Percentiles rank a stretch among this genome's conserved stretches.
These are phyloP conservation scores for Cryptococcus sp. DNA, from an alignment of 1,284 basidiomycete genomes.

Conservation along the genomic window DNA sequence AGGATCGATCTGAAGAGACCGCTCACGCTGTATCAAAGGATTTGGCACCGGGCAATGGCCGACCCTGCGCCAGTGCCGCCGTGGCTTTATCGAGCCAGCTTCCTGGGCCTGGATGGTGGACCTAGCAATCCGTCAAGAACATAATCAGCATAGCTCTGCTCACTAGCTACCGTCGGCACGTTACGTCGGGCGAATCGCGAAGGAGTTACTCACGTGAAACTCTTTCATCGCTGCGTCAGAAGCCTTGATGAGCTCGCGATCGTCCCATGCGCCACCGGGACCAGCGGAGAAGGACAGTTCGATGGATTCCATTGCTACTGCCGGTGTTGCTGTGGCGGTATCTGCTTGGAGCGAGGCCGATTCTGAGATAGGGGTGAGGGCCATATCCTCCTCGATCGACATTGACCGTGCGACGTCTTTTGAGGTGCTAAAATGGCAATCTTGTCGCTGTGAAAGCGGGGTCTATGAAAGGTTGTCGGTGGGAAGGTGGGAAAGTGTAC, in stretches of 20 bases:
- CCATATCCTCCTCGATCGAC: neutral
- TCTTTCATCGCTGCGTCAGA: constrained; percentile 52
- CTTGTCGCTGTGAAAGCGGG: too few relatives aligned
- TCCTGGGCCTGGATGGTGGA: constrained; percentile 53
- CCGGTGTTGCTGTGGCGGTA: neutral
- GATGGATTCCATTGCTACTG: constrained; percentile 11
- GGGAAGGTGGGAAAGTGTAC: too few relatives aligned
- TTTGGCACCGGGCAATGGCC: constrained; percentile 40
- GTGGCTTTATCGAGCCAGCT: constrained; percentile 53
- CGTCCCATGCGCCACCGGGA: constrained; percentile 47
- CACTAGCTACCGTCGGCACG: neutral
- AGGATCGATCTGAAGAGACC: neutral
- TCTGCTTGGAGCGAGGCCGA: neutral
- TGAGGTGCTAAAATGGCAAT: too few relatives aligned
- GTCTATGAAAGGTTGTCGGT: neutral
- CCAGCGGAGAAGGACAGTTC: constrained; percentile 22
- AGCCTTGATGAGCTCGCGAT: constrained; percentile 48
- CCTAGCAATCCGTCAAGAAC: constrained; percentile 18
- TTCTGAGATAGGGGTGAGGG: neutral
- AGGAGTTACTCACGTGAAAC: constrained; percentile 44
- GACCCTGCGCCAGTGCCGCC: constrained; percentile 44
- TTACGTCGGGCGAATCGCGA: neutral
- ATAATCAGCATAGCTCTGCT: neutral
- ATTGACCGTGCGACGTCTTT: too few relatives aligned
- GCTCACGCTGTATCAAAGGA: constrained; percentile 43